phyloP scores from a whole-genome alignment of 179 eudicot species.

The Spinacia oleracea region DNA sequence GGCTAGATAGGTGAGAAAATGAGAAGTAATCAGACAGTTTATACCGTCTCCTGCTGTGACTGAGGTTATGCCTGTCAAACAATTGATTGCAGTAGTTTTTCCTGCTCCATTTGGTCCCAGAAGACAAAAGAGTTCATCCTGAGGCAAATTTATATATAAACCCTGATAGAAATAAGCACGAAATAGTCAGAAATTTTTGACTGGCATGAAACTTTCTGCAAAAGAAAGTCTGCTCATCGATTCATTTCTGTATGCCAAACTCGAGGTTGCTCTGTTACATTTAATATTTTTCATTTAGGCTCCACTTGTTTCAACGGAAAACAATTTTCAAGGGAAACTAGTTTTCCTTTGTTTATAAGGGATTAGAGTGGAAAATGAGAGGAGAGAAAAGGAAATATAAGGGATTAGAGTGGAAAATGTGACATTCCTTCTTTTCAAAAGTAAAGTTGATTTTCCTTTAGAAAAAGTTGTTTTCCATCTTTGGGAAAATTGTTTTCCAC shows the following conservation, averaged over 20 bases:
- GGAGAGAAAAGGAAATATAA: no score
- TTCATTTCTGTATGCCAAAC: neutral
- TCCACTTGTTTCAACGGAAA: no score
- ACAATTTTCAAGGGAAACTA: no score
- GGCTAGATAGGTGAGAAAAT: neutral
- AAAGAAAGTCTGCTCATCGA: neutral
- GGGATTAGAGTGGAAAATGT: no score
- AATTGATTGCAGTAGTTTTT: constrained; percentile 79
- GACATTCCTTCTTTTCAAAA: no score
- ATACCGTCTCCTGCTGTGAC: constrained; percentile 89
- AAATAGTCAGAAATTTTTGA: neutral
- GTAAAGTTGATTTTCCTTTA: no score
- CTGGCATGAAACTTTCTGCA: neutral
- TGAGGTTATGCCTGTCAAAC: constrained; percentile 81
- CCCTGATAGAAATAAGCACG: constrained; percentile 44
- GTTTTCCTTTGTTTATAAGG: no score
- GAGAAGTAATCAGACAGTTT: neutral
- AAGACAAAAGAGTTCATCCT: constrained; percentile 86
- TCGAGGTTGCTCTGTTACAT: no score
- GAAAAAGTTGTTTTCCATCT: no score
- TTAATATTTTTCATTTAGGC: neutral
- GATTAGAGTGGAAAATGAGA: no score
- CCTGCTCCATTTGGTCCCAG: constrained; percentile 98
- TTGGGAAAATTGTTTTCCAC: no score
- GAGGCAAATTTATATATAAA: constrained; percentile 62